A percentile compares a stretch with the other conserved stretches of the same genome.
phyloP scores from a whole-genome alignment of 768 basidiomycete genomes.

The Lanmaoa rubissima region DNA sequence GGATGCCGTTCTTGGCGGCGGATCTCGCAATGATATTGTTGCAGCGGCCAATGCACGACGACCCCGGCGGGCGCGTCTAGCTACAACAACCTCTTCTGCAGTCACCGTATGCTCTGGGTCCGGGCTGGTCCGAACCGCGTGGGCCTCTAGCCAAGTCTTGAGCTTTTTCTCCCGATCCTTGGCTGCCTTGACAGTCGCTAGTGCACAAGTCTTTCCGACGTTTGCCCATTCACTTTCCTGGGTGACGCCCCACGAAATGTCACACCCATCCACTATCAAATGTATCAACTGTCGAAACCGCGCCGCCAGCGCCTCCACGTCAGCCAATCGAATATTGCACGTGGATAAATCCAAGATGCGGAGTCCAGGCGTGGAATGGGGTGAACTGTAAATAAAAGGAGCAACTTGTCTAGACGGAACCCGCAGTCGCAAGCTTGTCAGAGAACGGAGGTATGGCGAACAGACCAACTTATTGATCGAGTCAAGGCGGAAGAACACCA shows the following conservation, averaged over 20 bases:
- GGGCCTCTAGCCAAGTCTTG: slow-evolving; percentile 47
- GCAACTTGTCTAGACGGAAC: slow-evolving; percentile 66
- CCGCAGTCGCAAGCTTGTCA: slow-evolving; percentile 63
- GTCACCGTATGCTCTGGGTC: background rate
- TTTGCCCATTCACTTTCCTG: slow-evolving; percentile 56
- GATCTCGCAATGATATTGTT: slow-evolving; percentile 55
- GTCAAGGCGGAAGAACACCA: slow-evolving; percentile 79
- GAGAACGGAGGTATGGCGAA: slow-evolving; percentile 41
- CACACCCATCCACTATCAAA: slow-evolving; percentile 70
- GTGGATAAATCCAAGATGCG: slow-evolving; percentile 76
- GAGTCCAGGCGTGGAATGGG: slow-evolving; percentile 42
- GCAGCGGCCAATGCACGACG: slow-evolving; percentile 64
- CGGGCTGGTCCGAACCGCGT: slow-evolving; percentile 6
- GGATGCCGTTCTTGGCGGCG: slow-evolving; percentile 17
- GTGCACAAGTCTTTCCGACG: slow-evolving; percentile 60
- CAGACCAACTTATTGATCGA: slow-evolving; percentile 46
- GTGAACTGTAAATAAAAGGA: slow-evolving; percentile 35
- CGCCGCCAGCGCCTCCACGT: slow-evolving; percentile 54
- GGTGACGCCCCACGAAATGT: slow-evolving; percentile 48
- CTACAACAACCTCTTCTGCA: background rate
- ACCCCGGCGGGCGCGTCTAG: slow-evolving; percentile 39
- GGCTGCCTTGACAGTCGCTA: slow-evolving; percentile 58
- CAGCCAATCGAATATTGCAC: slow-evolving; percentile 50
- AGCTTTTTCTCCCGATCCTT: slow-evolving; percentile 66
- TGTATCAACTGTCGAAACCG: slow-evolving; percentile 54